Percentiles rank a stretch among this genome's conserved stretches.
phyloP scores from a whole-genome alignment of 176 grass and related monocot species.

The Lolium multiflorum region DNA sequence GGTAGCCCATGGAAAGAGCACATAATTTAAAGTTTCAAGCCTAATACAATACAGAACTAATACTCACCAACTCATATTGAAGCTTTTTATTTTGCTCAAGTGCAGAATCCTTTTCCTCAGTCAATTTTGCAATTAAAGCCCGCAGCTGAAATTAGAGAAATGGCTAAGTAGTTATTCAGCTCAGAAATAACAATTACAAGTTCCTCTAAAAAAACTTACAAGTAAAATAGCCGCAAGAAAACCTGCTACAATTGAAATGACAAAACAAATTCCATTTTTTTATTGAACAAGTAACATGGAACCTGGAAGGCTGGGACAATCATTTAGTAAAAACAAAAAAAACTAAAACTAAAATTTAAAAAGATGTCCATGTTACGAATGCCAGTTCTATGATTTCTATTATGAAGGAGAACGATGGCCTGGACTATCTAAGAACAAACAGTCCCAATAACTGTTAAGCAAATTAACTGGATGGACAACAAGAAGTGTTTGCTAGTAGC shows the following conservation, averaged over 20 bases:
- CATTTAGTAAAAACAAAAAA: conserved; percentile 5
- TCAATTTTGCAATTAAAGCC: conserved; percentile 53
- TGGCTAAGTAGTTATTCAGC: conserved; percentile 23
- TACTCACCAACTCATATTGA: conserved; percentile 60
- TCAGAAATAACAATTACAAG: background rate
- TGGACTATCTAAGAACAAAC: conserved; percentile 2
- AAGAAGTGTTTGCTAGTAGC: background rate
- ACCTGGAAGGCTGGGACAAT: background rate
- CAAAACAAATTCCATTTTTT: conserved; percentile 1
- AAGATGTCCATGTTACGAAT: background rate
- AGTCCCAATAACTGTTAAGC: conserved; percentile 1
- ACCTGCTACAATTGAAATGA: background rate
- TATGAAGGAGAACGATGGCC: background rate
- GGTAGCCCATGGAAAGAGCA: background rate
- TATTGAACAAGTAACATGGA: background rate
- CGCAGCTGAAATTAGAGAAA: conserved; percentile 43
- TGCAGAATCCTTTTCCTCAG: conserved; percentile 58
- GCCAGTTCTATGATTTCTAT: background rate
- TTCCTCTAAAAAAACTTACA: background rate
- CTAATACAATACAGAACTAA: background rate
- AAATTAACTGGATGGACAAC: conserved; percentile 22
- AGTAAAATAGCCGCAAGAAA: background rate
- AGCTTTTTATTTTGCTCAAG: conserved; percentile 61
- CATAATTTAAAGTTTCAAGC: background rate
- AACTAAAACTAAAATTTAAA: conserved; percentile 9